phyloP scores from a whole-genome alignment of 2,329 filamentous ascomycete species.

The Monosporascus sp. region DNA sequence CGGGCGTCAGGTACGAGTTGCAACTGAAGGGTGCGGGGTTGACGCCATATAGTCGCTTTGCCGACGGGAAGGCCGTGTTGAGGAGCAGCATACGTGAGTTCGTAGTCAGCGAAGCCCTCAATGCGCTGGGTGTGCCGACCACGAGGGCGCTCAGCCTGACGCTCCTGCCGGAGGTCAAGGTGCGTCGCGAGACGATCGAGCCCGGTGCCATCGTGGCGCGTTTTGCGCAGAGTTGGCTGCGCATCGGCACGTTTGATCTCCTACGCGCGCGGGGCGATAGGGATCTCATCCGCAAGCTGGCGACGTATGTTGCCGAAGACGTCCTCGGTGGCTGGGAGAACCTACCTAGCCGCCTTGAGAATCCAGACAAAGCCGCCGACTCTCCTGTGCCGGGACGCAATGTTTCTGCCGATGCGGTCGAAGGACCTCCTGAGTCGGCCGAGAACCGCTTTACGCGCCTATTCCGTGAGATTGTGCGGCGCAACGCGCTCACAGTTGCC shows the following conservation, averaged over 20 bases:
- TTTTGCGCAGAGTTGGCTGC: slow-evolving; percentile 86
- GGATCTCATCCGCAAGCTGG: slow-evolving; percentile 64
- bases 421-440: slow-evolving; percentile 62
- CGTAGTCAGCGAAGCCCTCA: slow-evolving; percentile 81
- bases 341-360: slow-evolving; percentile 58
- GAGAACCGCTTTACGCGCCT: slow-evolving; percentile 85
- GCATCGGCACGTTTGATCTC: slow-evolving; percentile 96
- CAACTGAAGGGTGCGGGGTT: slow-evolving; percentile 91
- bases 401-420: slow-evolving; percentile 50
- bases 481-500: slow-evolving; percentile 84
- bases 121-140: slow-evolving; percentile 78
- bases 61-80: slow-evolving; percentile 90
- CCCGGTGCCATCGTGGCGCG: slow-evolving; percentile 89
- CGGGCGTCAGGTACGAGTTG: slow-evolving; percentile 74
- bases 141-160: slow-evolving; percentile 83
- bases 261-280: slow-evolving; percentile 76
- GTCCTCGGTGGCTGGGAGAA: slow-evolving; percentile 84
- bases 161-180: slow-evolving; percentile 65
- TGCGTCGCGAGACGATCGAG: slow-evolving; percentile 74
- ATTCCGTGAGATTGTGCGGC: slow-evolving; percentile 79
- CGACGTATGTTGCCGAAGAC: slow-evolving; percentile 80
- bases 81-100: slow-evolving; percentile 92
- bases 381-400: slow-evolving; percentile 43
- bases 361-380: slow-evolving; percentile 44
- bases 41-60: slow-evolving; percentile 94